Percentiles rank a stretch among this genome's conserved stretches.
Conservation (phyloP, 129 eudicot genomes). For the carrot (Daucus carota) region DH1_v3.0 NC_030389.2:34447001-34447500, state of each 20-base stretch:
- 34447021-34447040: conserved; percentile 32
- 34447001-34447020: conserved; percentile 35
- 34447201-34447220: neutral
- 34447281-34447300: conserved; percentile 23
- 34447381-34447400: no score
- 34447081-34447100: conserved; percentile 18
- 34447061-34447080: conserved; percentile 17
- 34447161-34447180: conserved; percentile 36
- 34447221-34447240: neutral
- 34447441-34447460: no score
- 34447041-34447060: conserved; percentile 40
- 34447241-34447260: neutral
- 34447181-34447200: conserved; percentile 15
- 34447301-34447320: conserved; percentile 14
- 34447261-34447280: neutral
- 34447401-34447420: no score
- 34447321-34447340: neutral
- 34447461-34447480: no score
- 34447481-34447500: no score
- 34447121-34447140: conserved; percentile 28
- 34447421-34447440: no score
- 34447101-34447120: conserved; percentile 17
- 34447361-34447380: no score
- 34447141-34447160: conserved; percentile 43
- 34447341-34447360: neutral